These are phyloP conservation scores for Pseudocercospora musae DNA, from an alignment of 2,329 filamentous ascomycete genomes.

Conservation along the genomic window DNA sequence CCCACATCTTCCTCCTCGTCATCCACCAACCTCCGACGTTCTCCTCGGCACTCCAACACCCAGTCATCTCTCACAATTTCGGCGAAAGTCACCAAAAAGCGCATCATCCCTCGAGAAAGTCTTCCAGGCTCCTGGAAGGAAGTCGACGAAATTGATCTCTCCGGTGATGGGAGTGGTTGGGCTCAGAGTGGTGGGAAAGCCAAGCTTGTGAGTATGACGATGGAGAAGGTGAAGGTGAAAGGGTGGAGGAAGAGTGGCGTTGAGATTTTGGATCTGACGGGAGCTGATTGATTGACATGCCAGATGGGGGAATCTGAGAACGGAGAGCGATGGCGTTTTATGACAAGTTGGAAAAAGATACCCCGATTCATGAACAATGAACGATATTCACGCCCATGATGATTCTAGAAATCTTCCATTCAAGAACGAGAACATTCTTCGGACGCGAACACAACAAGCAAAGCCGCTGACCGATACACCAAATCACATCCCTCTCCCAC, in stretches of 20 bases:
- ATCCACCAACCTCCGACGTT: neutral
- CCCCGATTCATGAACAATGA: too few species aligned
- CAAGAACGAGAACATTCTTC: too few species aligned
- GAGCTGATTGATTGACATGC: too few species aligned
- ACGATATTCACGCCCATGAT: too few species aligned
- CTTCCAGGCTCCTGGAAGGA: conserved; percentile 36
- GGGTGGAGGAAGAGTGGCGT: conserved; percentile 35
- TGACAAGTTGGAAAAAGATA: too few species aligned
- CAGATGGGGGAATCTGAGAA: too few species aligned
- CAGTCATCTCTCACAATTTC: neutral
- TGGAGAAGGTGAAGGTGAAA: neutral
- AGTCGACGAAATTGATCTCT: conserved; percentile 29
- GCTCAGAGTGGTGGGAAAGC: conserved; percentile 16
- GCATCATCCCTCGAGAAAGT: conserved; percentile 31
- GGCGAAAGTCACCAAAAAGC: conserved; percentile 13
- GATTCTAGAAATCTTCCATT: too few species aligned
- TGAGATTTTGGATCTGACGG: conserved; percentile 37
- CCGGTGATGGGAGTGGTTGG: conserved; percentile 28
- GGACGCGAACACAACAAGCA: too few species aligned
- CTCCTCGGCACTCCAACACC: conserved; percentile 8
- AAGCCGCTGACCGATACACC: too few species aligned
- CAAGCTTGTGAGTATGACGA: neutral
- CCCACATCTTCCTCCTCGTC: neutral
- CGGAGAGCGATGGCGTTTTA: too few species aligned
- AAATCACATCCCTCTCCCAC: too few species aligned